These are phyloP conservation scores for Albifimbria verrucaria DNA, from an alignment of 2,329 filamentous ascomycete species.

Conservation along the genomic window DNA sequence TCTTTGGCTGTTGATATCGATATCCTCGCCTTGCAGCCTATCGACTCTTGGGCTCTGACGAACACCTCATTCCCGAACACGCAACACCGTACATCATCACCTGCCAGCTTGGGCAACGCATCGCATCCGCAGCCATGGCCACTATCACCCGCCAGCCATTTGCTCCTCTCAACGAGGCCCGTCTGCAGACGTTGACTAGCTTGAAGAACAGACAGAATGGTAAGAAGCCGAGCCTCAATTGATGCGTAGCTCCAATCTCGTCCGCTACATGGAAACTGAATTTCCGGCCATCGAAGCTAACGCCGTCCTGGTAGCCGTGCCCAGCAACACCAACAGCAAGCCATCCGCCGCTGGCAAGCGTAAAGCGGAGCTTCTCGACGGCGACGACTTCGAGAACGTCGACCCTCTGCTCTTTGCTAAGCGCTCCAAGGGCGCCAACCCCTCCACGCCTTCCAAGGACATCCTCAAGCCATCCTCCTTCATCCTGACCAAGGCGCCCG, in stretches of 20 bases:
- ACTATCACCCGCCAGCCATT: conserved; percentile 67
- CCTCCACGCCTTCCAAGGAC: conserved; percentile 37
- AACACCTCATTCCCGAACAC: too few relatives aligned
- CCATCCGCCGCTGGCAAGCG: conserved; percentile 46
- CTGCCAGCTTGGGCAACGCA: too few relatives aligned
- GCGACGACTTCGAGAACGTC: conserved; percentile 58
- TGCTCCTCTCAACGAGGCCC: conserved; percentile 65
- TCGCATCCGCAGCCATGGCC: too few relatives aligned
- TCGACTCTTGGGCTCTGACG: too few relatives aligned
- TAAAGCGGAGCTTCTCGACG: conserved; percentile 53
- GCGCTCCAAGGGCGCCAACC: conserved; percentile 51
- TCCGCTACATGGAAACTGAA: conserved; percentile 8
- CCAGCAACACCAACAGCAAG: conserved; percentile 14
- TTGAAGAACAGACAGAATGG: conserved; percentile 76
- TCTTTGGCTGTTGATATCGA: too few relatives aligned
- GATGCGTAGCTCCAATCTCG: conserved; percentile 3
- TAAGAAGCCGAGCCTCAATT: conserved; percentile 36
- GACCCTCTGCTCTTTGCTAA: conserved; percentile 57
- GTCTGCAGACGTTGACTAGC: conserved; percentile 69
- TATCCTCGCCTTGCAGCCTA: too few relatives aligned
- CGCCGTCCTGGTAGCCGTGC: conserved; percentile 31
- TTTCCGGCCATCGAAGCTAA: too few relatives aligned
- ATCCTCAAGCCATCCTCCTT: conserved; percentile 47
- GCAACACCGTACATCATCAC: too few relatives aligned
- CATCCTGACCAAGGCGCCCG: conserved; percentile 40